phyloP scores from a whole-genome alignment of 179 eudicot genomes.

The Amaranthus tricolor region DNA sequence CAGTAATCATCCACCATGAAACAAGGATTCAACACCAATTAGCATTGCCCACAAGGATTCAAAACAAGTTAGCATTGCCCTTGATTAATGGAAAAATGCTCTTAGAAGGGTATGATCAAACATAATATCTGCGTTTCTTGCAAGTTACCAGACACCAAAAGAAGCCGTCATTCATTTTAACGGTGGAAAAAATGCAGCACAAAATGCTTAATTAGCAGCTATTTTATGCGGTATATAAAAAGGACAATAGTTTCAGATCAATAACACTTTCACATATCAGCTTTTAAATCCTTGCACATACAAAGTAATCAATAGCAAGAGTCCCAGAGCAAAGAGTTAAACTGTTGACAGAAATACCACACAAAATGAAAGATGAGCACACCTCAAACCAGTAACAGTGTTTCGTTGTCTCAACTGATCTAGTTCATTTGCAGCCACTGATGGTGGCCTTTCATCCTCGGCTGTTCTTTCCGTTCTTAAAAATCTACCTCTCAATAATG shows the following conservation, averaged over 20 bases:
- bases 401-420: conserved; percentile 87
- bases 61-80: neutral
- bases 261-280: neutral
- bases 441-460: conserved; percentile 85
- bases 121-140: neutral
- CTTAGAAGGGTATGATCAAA: neutral
- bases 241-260: neutral
- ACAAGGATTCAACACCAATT: neutral
- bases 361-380: conserved; percentile 21
- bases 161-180: neutral
- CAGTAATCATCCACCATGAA: neutral
- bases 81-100: neutral
- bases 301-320: neutral
- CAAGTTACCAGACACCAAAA: neutral
- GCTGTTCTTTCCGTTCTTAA: conserved; percentile 75
- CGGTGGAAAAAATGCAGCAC: neutral
- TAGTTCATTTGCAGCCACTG: conserved; percentile 79
- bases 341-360: neutral
- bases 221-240: neutral
- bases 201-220: neutral
- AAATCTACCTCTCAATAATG: conserved; percentile 94
- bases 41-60: neutral
- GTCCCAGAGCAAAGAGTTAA: neutral
- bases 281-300: neutral
- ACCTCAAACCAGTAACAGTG: conserved; percentile 96